Evolutionary conservation across 2,329 filamentous ascomycete genomes (phyloP), one percentile per base, ranked within the genome.

Genomic region (Pseudogymnoascus sp.): DNA sequence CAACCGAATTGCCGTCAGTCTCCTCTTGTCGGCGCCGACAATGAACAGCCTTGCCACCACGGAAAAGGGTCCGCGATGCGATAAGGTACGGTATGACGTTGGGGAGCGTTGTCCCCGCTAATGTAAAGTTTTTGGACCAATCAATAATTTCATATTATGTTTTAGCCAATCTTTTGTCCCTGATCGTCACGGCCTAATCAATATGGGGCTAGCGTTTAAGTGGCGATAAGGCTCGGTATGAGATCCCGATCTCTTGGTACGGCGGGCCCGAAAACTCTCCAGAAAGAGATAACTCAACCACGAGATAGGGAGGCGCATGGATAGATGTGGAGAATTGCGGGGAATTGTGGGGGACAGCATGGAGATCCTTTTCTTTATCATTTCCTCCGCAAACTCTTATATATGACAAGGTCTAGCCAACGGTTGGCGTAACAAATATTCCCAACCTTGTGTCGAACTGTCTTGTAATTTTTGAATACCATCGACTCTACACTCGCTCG

Each of bases 381-480:
- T 56, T 33, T 56, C 46, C 46, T 56, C 46, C 46, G 46, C 46
- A 56, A 56, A 56, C 46, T 31, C 26, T 19, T 56, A 56, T 56
- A 56, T 56, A 56, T 56, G 46, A 56, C 46, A 56, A 56, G 46
- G 26, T 31, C 46, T 56, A 19, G 26, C 46, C 46, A 31, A 19
- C 26, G 46, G 46, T 56, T 56, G 46, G 46, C 46, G 26, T 56
- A 26, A 19, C 46, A 56, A 56, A 56, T 31, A 56, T 56, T 31
- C 17, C n/a, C 26, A 31, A 19, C 26, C 3, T 31, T 56, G 46
- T 11, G n/a, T 33, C 46, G 4, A 56, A 17, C 44, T 29, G 44
- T 26, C 44, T 33, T 31, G 11, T n/a, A 29, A 33, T 31, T 13
- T 3, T 56, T 56, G 26, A 53, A 31, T 31, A 56, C 26, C 26